A percentile compares a stretch with the other conserved stretches of the same genome.
Conservation (phyloP, 2,329 filamentous ascomycete species). For the Colletotrichum lindemuthianum region DNA sequence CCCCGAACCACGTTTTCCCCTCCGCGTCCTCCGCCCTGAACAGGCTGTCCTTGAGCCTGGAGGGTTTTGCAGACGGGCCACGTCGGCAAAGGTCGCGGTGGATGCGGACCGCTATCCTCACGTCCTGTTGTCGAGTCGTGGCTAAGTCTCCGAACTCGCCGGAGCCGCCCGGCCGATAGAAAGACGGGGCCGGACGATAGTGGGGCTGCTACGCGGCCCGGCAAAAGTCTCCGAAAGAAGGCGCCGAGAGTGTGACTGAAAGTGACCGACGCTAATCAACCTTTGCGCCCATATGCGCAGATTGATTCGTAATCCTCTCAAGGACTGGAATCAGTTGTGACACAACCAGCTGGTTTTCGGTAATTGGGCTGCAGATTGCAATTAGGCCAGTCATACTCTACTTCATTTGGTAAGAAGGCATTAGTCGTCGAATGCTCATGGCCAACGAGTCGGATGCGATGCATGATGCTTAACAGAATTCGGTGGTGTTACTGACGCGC, state of each 20-base stretch:
- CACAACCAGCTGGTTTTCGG: too few species aligned
- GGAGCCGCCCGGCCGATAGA: constrained; percentile 15
- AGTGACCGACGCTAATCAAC: too few species aligned
- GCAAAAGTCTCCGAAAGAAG: constrained; percentile 9
- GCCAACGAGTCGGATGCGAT: too few species aligned
- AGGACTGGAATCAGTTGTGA: too few species aligned
- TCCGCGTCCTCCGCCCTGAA: constrained; percentile 53
- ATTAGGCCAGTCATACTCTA: too few species aligned
- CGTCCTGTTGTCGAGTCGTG: not conserved
- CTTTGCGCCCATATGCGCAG: not conserved
- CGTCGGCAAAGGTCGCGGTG: constrained; percentile 43
- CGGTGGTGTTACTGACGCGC: too few species aligned
- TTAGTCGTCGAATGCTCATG: too few species aligned
- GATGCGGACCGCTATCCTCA: constrained; percentile 42
- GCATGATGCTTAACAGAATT: too few species aligned
- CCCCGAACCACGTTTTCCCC: constrained; percentile 57
- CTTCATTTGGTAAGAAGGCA: too few species aligned
- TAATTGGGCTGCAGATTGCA: too few species aligned
- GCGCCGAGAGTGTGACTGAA: not conserved
- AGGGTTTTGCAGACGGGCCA: constrained; percentile 42
- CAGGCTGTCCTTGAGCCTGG: constrained; percentile 41
- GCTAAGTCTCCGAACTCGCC: constrained; percentile 8
- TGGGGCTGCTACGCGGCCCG: constrained; percentile 1
- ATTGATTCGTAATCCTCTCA: not conserved
- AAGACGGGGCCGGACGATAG: not conserved